These are phyloP conservation scores for Scutellaria minor DNA, from an alignment of 257 asterid species.

Conservation along the genomic window DNA sequence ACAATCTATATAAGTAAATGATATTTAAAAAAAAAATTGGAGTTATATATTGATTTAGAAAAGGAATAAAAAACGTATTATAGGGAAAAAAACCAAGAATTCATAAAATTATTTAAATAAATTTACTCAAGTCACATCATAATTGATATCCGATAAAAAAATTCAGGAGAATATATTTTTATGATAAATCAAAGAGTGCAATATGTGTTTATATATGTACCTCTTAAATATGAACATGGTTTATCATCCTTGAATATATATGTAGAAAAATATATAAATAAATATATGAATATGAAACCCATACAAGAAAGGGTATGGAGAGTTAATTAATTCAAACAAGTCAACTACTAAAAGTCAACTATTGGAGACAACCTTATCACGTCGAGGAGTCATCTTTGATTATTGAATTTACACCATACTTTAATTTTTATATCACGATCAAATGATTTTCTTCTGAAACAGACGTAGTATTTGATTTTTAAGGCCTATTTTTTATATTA, in stretches of 20 bases:
- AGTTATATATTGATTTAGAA: too few species aligned
- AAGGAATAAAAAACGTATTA: too few species aligned
- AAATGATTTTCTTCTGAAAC: too few species aligned
- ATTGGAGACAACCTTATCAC: constrained; percentile 6
- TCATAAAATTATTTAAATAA: too few species aligned
- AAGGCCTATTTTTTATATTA: too few species aligned
- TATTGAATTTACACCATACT: neutral
- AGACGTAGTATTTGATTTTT: too few species aligned
- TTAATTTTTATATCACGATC: neutral
- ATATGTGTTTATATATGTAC: neutral
- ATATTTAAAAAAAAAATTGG: too few species aligned
- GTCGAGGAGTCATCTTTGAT: neutral
- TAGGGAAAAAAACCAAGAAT: too few species aligned
- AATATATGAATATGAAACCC: neutral
- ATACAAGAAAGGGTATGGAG: neutral
- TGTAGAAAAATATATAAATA: neutral
- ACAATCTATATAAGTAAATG: too few species aligned
- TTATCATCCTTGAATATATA: neutral
- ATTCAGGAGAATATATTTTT: neutral
- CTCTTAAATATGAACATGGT: neutral
- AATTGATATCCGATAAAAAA: too few species aligned
- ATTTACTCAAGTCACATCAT: too few species aligned
- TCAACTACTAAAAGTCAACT: constrained; percentile 36
- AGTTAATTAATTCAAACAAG: neutral
- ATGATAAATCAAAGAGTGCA: neutral